Conservation (phyloP, 208 protist genomes). For the Trypanosoma rangeli region DNA sequence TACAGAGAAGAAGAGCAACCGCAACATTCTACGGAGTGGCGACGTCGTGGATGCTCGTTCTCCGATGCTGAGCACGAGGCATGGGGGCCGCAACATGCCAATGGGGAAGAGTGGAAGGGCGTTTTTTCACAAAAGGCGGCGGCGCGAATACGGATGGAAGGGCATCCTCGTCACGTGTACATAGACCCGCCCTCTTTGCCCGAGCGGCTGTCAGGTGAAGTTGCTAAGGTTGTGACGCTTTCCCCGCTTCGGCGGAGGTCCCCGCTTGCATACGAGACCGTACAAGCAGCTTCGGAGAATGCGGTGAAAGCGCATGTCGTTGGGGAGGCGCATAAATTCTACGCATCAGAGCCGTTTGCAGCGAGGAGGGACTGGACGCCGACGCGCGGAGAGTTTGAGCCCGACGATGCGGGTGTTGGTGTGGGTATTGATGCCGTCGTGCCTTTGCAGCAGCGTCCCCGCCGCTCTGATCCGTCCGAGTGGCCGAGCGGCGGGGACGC, state of each 20-base stretch:
- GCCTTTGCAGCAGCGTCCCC: not conserved
- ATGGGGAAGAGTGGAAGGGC: not conserved
- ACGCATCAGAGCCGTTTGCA: not conserved
- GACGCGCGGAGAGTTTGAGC: not conserved
- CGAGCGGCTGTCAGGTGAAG: not conserved
- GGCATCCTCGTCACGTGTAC: not conserved
- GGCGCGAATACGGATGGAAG: not conserved
- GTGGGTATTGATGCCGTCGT: not conserved
- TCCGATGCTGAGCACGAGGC: not conserved
- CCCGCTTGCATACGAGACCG: not conserved
- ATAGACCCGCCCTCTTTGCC: not conserved
- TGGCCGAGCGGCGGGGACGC: not conserved
- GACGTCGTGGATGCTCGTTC: not conserved
- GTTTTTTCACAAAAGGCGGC: not conserved
- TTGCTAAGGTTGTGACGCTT: not conserved
- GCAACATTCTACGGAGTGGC: not conserved
- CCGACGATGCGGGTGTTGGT: not conserved
- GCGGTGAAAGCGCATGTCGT: not conserved
- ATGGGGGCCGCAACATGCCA: not conserved
- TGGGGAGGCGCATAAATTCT: no score
- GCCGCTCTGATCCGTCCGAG: not conserved
- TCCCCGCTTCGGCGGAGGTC: not conserved
- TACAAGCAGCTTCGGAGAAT: no score
- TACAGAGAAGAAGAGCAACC: not conserved
- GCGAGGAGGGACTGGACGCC: slow-evolving; percentile 2